Percentiles rank a stretch among this genome's conserved stretches.
Evolutionary conservation across 2,329 filamentous ascomycete species (phyloP).

Genomic region (Aschersonia sp.): DNA sequence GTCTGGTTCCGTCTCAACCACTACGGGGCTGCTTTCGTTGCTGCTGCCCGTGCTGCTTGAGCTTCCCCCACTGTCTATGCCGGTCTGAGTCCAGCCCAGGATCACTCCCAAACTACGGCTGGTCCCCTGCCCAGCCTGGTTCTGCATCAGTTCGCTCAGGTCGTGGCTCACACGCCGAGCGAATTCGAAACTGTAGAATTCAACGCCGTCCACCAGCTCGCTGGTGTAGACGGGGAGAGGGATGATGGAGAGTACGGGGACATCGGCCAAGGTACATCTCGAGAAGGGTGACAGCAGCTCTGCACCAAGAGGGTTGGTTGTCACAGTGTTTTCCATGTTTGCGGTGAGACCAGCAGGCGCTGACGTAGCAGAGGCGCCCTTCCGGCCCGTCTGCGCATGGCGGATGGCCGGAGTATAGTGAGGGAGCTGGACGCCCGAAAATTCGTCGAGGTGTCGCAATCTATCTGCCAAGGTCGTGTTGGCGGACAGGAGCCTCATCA

Average conservation of each 20-base stretch:
- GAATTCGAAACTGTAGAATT: slow-evolving; percentile 16
- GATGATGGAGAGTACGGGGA: slow-evolving; percentile 16
- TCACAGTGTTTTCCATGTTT: background rate
- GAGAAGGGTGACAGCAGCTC: slow-evolving; percentile 11
- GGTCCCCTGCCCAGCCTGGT: slow-evolving; percentile 8
- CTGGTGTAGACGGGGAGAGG: slow-evolving; percentile 14
- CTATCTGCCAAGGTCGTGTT: slow-evolving; percentile 17
- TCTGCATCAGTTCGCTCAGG: slow-evolving; percentile 11
- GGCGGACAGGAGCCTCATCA: slow-evolving; percentile 18
- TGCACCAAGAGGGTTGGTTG: background rate
- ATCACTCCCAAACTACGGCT: slow-evolving; percentile 8
- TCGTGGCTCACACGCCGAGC: slow-evolving; percentile 15
- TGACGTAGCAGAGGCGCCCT: slow-evolving; percentile 1
- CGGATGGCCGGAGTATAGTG: slow-evolving; percentile 1
- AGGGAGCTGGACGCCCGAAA: slow-evolving; percentile 5
- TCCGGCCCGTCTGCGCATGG: too few species aligned
- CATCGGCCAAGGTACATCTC: slow-evolving; percentile 16
- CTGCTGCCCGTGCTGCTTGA: slow-evolving; percentile 5
- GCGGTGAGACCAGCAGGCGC: background rate
- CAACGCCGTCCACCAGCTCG: slow-evolving; percentile 17
- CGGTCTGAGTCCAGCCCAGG: slow-evolving; percentile 4
- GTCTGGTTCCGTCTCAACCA: slow-evolving; percentile 1
- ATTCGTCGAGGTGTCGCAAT: slow-evolving; percentile 13
- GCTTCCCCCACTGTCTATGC: slow-evolving; percentile 1
- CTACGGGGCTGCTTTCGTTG: slow-evolving; percentile 2